Base-by-base conservation (phyloP, 2,329 filamentous ascomycete species). In the Fonsecaea monophora region DNA sequence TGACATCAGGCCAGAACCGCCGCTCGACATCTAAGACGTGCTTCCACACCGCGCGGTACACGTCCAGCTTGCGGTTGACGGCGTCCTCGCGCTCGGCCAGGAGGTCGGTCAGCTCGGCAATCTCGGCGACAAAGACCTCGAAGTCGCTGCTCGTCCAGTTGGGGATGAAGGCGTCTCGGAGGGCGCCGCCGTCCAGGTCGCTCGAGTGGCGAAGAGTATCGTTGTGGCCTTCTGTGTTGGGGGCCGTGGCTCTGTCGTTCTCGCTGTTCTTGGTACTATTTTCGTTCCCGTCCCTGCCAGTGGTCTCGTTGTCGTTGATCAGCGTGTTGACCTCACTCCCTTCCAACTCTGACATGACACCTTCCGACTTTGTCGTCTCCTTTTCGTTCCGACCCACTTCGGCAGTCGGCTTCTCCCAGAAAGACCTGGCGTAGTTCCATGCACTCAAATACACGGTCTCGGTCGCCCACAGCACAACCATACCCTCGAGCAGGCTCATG, bases 381-480 rank as follows among this genome's bases (percentile, higher is more conserved):
- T 40, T 37, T 30, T 2, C 25, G 4, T 32, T n/a, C 34, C 32
- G 42, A 8, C 18, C n/a, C 8, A 10, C 45, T 2, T 25, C 45
- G 4, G 8, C 10, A 5, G 12, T 15, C 3, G 25, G 12, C 21
- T 48, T 40, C 15, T n/a, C 8, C 13, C 53, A n/a, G 42, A 67
- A 70, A 2, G 54, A 65, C 3, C 71, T 73, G 25, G 78, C 79
- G 73, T 76, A 78, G 9, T 79, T 81, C 88, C 88, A 90, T 12
- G 87, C 83, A 45, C 85, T 81, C 18, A 89, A 74, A 74, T 89
- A 90, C 67, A 83, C 85, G 55, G 82, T 86, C 78, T 94, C 91
- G 1, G 89, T 92, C n/a, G 87, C 88, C 88, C 90, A 94, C 30
- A 93, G 84, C n/a, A 91, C 83, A 2, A 92, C 84, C 68, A 92